These are phyloP conservation scores for Lachnellula arida DNA, from an alignment of 2,329 filamentous ascomycete species.

Conservation along the genomic window DNA sequence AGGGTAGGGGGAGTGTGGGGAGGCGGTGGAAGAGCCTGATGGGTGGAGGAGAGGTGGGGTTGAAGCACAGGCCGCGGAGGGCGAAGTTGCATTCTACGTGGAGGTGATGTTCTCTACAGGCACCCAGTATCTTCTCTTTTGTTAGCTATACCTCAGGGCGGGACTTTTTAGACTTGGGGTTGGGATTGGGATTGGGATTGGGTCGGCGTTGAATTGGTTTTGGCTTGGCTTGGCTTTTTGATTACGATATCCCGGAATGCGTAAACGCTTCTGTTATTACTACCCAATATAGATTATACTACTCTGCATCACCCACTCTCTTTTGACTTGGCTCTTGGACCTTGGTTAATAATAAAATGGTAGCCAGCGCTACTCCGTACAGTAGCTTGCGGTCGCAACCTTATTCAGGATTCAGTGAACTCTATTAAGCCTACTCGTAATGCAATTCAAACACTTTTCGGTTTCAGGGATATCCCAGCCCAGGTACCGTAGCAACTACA, in stretches of 20 bases:
- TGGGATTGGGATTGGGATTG: background rate
- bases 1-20: constrained; percentile 52
- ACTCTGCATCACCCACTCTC: background rate
- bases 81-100: constrained; percentile 51
- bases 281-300: background rate
- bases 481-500: no score
- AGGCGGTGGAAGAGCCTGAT: constrained; percentile 61
- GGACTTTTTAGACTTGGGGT: background rate
- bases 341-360: no score
- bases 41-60: constrained; percentile 52
- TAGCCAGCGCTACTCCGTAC: no score
- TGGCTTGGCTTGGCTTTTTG: background rate
- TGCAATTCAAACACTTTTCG: no score
- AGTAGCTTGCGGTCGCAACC: no score
- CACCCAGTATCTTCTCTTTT: background rate
- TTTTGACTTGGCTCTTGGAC: background rate
- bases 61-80: constrained; percentile 45
- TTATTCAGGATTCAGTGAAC: no score
- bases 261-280: background rate
- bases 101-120: constrained; percentile 37
- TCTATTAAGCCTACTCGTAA: no score
- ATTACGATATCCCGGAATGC: background rate
- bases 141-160: background rate
- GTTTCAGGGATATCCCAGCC: no score
- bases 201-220: constrained; percentile 1